Percentiles rank a stretch among this genome's conserved stretches.
These are phyloP conservation scores for Cyclotella cryptica DNA, from an alignment of 108 stramenopile species.

Conservation along the genomic window DNA sequence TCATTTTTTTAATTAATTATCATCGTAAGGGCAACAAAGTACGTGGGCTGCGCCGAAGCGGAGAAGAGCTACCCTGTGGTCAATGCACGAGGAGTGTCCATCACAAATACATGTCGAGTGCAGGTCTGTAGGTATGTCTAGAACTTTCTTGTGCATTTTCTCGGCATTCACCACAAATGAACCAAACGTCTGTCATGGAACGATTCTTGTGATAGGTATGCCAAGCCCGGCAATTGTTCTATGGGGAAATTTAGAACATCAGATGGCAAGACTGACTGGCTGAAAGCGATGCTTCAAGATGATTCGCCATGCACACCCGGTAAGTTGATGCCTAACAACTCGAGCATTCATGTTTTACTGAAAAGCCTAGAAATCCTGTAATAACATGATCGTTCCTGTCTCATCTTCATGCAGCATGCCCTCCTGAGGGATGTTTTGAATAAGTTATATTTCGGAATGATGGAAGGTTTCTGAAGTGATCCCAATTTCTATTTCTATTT, in stretches of 20 bases:
- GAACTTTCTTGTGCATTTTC: background rate
- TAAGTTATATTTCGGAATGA: too few species aligned
- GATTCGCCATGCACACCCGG: slow-evolving; percentile 34
- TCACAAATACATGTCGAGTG: slow-evolving; percentile 14
- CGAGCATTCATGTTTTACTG: background rate
- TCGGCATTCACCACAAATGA: background rate
- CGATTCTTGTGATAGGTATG: background rate
- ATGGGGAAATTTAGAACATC: slow-evolving; percentile 19
- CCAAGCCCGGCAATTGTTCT: slow-evolving; percentile 37
- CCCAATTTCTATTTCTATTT: too few species aligned
- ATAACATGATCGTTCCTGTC: background rate
- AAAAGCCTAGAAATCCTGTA: background rate
- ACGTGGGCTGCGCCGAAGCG: slow-evolving; percentile 44
- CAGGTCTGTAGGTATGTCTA: slow-evolving; percentile 26
- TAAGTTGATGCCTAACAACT: background rate
- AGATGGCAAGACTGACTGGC: slow-evolving; percentile 18
- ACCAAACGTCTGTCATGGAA: background rate
- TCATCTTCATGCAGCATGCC: background rate
- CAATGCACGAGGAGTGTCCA: background rate
- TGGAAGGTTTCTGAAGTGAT: too few species aligned
- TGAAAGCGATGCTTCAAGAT: slow-evolving; percentile 33
- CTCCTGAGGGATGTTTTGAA: slow-evolving; percentile 14
- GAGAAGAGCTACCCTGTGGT: slow-evolving; percentile 14
- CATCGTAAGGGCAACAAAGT: slow-evolving; percentile 23
- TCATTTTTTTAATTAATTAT: too few species aligned